A percentile compares a stretch with the other conserved stretches of the same genome.
phyloP scores from a whole-genome alignment of 73 alveolate genomes.

The Breviolum minutum region DNA sequence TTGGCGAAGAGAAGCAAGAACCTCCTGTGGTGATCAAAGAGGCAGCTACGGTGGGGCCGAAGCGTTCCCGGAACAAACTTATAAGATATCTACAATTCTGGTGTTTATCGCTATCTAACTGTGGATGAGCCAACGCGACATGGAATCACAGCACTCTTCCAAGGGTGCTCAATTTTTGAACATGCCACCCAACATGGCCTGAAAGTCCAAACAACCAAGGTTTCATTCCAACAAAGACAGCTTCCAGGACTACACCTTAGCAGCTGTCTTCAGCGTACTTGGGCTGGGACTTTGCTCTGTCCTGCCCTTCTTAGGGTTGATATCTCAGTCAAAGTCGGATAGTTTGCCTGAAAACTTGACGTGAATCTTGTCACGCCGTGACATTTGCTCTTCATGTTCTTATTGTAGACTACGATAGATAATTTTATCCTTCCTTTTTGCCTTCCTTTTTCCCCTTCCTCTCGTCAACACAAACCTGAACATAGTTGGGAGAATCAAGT shows the following conservation, averaged over 20 bases:
- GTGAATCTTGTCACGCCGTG: background rate
- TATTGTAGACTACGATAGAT: too few species aligned
- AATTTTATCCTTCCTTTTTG: background rate
- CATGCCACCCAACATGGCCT: too few species aligned
- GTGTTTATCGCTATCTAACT: too few species aligned
- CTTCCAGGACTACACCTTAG: conserved; percentile 75
- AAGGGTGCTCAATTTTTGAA: too few species aligned
- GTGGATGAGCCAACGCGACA: too few species aligned
- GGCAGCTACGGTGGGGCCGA: background rate
- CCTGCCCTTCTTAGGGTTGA: conserved; percentile 50
- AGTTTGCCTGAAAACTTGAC: background rate
- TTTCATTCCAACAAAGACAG: too few species aligned
- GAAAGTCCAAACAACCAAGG: too few species aligned
- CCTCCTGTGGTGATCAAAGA: conserved; percentile 63
- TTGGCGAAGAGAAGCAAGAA: background rate
- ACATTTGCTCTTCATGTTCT: too few species aligned
- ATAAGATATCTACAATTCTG: too few species aligned
- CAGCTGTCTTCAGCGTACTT: conserved; percentile 35
- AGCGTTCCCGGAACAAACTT: background rate
- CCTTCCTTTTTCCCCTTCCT: background rate
- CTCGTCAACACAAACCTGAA: background rate
- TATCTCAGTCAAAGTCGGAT: too few species aligned
- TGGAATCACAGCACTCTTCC: too few species aligned
- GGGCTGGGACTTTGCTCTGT: conserved; percentile 56
- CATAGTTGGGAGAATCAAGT: background rate